Conservation (phyloP, 179 eudicot species). For the Beta macrorhiza region DNA sequence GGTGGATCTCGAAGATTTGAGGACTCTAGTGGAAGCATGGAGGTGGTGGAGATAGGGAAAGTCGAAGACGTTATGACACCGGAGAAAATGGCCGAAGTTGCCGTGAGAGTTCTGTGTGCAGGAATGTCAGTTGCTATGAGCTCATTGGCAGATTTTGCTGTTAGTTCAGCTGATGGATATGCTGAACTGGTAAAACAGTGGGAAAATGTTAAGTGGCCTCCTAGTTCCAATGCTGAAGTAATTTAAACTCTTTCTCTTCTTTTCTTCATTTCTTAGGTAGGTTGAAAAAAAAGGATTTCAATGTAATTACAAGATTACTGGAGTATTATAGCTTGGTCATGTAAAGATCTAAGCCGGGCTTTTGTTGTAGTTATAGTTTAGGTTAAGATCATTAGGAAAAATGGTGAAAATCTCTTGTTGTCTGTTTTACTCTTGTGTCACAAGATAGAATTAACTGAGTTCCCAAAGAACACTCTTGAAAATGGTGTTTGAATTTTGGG, state of each 20-base stretch:
- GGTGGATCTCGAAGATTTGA: slow-evolving; percentile 55
- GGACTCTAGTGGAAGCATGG: slow-evolving; percentile 44
- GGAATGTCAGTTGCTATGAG: slow-evolving; percentile 94
- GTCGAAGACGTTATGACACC: slow-evolving; percentile 66
- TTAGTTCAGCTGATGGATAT: slow-evolving; percentile 78
- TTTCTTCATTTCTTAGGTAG: slow-evolving; percentile 21
- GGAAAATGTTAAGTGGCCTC: slow-evolving; percentile 54
- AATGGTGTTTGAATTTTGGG: slow-evolving; percentile 20
- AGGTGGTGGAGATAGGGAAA: slow-evolving; percentile 64
- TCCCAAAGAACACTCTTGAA: slow-evolving; percentile 20
- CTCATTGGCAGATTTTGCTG: slow-evolving; percentile 75
- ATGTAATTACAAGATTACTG: slow-evolving; percentile 24
- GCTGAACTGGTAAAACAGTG: slow-evolving; percentile 66
- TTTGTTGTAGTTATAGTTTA: slow-evolving; percentile 11
- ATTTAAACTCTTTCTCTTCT: slow-evolving; percentile 20
- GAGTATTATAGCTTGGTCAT: slow-evolving; percentile 29
- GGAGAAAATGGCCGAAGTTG: slow-evolving; percentile 91
- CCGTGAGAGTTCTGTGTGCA: slow-evolving; percentile 81
- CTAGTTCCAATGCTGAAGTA: slow-evolving; percentile 27
- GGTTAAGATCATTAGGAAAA: slow-evolving; percentile 16
- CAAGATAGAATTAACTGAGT: slow-evolving; percentile 18
- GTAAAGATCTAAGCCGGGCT: slow-evolving; percentile 25
- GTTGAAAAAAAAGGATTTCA: slow-evolving; percentile 5
- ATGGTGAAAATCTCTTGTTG: slow-evolving; percentile 10
- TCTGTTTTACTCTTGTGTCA: slow-evolving; percentile 8